These are phyloP conservation scores for Chytriomyces confervae DNA, from an alignment of 192 early-diverging fungal species.

Conservation along the genomic window DNA sequence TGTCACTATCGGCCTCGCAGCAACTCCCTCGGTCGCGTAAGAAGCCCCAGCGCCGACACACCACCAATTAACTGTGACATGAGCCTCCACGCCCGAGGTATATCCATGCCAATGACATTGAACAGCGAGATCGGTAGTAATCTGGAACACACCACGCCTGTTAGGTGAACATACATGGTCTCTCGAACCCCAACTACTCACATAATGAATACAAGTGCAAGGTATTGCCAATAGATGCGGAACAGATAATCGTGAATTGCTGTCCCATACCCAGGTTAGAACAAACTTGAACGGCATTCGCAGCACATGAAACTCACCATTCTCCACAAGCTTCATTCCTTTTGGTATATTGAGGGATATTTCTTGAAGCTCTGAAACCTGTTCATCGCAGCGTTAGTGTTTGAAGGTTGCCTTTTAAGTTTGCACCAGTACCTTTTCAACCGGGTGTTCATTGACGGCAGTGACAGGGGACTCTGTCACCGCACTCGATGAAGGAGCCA, in stretches of 20 bases:
- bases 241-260: slow-evolving; percentile 9
- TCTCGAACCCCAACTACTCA: too few species aligned
- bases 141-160: background rate
- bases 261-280: background rate
- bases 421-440: background rate
- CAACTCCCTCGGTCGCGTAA: slow-evolving; percentile 12
- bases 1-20: background rate
- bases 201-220: slow-evolving; percentile 26
- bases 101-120: slow-evolving; percentile 17
- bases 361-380: background rate
- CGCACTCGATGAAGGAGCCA: background rate
- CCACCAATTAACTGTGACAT: slow-evolving; percentile 21
- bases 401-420: background rate
- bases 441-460: background rate
- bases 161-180: too few species aligned
- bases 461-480: background rate
- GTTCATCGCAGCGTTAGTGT: too few species aligned
- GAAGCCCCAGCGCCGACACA: slow-evolving; percentile 19
- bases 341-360: background rate
- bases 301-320: background rate
- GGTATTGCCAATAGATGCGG: slow-evolving; percentile 16
- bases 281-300: too few species aligned
- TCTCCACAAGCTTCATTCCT: background rate
- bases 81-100: slow-evolving; percentile 23
- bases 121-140: slow-evolving; percentile 25